Base-by-base conservation (phyloP, 2,329 filamentous ascomycete species). In the Ophiobolus disseminans region DNA sequence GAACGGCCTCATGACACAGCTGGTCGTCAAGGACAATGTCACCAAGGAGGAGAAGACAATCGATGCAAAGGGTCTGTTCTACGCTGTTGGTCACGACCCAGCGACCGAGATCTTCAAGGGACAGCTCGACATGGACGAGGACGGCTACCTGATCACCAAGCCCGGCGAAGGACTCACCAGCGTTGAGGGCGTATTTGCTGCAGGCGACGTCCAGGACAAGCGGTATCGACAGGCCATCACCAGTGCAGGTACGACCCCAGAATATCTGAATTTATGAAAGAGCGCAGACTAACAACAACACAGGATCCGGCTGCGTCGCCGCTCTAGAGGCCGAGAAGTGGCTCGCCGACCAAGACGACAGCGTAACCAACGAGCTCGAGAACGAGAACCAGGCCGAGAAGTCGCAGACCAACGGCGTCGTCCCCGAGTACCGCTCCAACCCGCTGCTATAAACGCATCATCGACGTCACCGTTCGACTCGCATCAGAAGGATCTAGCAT, bases 131-230 rank as follows among this genome's bases (percentile, higher is more conserved):
- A 89, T 88, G 67, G 95, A 99, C 69, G 83, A 84, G 56, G 93
- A 99, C 57, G 91, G 91, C 17, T 99, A 99, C 76, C 85, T 99
- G 50, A 74, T 91, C 63, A 99, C 94, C 47, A 85, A 88, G 75
- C 89, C 94, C 3, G 95, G 94, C 47, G 93, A 91, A 36, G 91
- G 91, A 50, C 82, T 88, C 69, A 99, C 94, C 38, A 96, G 86
- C 75, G 76, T 97, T 5, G 85, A 91, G 70, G 94, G 94, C 73
- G 91, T 99, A 16, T 99, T 97, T 71, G 94, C 94, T 28, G 94
- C 93, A 8, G 94, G 94, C 57, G 94, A 99, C 72, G 95, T 99
- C 8, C 94, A 99, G 80, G 95, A 99, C 74, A 99, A 97, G 87
- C 86, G 88, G 71, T 99, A 99, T 76, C 86, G 94, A 73, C 94